phyloP scores from a whole-genome alignment of 805 yeast species.

The Isabelozyma rhagii region DNA sequence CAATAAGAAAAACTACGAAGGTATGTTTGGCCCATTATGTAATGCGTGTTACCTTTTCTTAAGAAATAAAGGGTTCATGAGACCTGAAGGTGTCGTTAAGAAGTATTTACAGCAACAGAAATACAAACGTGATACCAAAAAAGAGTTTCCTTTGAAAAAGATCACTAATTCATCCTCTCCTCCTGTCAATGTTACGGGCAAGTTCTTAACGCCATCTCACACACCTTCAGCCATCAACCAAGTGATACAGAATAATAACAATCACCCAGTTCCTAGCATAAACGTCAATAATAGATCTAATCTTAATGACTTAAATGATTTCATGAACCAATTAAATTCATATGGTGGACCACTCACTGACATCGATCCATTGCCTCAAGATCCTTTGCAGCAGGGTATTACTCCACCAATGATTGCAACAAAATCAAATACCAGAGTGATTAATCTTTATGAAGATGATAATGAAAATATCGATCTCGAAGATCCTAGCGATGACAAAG shows the following conservation, averaged over 20 bases:
- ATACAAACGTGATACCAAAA: slow-evolving; percentile 35
- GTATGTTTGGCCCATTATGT: slow-evolving; percentile 47
- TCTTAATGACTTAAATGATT: slow-evolving; percentile 36
- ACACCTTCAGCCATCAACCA: slow-evolving; percentile 37
- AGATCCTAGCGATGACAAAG: slow-evolving; percentile 33
- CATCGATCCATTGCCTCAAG: slow-evolving; percentile 41
- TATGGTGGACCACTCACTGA: slow-evolving; percentile 48
- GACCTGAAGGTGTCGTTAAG: slow-evolving; percentile 45
- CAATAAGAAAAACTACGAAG: slow-evolving; percentile 39
- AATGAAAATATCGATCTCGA: slow-evolving; percentile 53
- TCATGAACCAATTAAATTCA: slow-evolving; percentile 35
- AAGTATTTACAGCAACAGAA: slow-evolving; percentile 44
- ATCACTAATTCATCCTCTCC: slow-evolving; percentile 23
- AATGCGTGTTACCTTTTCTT: slow-evolving; percentile 44
- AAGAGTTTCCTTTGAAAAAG: slow-evolving; percentile 10
- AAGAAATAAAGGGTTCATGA: slow-evolving; percentile 42
- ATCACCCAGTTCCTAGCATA: not conserved
- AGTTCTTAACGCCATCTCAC: slow-evolving; percentile 38
- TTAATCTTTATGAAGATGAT: slow-evolving; percentile 47
- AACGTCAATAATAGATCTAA: slow-evolving; percentile 3
- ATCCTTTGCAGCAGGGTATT: slow-evolving; percentile 21
- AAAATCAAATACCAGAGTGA: slow-evolving; percentile 51
- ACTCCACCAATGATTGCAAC: slow-evolving; percentile 54
- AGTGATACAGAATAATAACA: slow-evolving; percentile 25
- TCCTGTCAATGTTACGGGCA: slow-evolving; percentile 16